Evolutionary conservation across 352 stramenopile genomes (phyloP), one percentile per base, ranked within the genome.

Genomic region (Globisporangium iwayamae): DNA sequence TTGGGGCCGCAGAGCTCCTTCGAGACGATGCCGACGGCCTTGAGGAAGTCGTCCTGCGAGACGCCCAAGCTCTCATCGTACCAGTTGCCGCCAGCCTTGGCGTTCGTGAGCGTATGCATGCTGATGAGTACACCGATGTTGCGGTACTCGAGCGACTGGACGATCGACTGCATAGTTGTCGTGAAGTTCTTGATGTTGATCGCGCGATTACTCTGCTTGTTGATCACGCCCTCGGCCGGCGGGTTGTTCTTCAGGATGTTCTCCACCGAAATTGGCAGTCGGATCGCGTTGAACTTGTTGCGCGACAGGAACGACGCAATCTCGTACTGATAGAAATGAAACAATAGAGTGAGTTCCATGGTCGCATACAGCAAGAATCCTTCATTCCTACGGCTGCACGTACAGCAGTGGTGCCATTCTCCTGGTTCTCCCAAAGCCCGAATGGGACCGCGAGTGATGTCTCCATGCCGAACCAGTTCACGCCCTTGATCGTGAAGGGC

Each of bases 391-490:
- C 25, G 36, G 51, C 51, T 36, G 16, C 36, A 39, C 72, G 9
- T 74, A 83, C 74, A 51, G 79, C 85, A 50, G 79, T 90, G 2
- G 85, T 92, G 47, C 85, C 85, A 52, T 93, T 93, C 10, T 79
- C 41, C 11, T 71, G 48, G 71, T 93, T 93, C 48, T 90, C 81
- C 85, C 85, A 93, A 1, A 93, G 76, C 3, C 85, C 85, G 38
- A 92, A 91, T 0, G 82, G 81, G 8, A 85, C 70, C 5, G 83
- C 81, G 30, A 90, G 70, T 25, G 70, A 48, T 16, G 84, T 90
- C 60, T 93, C 84, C 81, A 93, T 91, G 51, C 84, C 81, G 22
- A 91, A 89, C 83, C 83, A 92, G 61, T 90, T 92, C 14, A 90
- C 66, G 11, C 83, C 81, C 63, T 93, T 93, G 77, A 91, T 88